Evolutionary conservation across 2,329 filamentous ascomycete genomes (phyloP).

Genomic region (Diaporthe citriasiana): DNA sequence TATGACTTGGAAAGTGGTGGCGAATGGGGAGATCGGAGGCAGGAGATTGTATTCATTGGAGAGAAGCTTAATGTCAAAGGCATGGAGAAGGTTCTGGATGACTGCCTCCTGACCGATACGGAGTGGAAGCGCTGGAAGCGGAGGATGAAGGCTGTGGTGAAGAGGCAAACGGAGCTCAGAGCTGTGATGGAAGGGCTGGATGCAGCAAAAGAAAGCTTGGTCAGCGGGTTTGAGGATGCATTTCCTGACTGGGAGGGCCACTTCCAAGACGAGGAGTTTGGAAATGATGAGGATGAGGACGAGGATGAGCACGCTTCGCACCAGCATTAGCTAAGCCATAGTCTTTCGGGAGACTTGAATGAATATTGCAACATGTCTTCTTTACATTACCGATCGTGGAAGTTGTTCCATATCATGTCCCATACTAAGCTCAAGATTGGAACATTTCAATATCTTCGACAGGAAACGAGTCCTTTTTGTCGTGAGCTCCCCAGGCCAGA

Average conservation of each 20-base stretch:
- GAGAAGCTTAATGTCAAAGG: slow-evolving; percentile 69
- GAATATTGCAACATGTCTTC: not conserved
- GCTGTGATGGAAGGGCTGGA: not conserved
- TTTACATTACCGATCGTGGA: not conserved
- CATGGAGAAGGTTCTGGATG: slow-evolving; percentile 68
- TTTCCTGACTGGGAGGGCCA: slow-evolving; percentile 31
- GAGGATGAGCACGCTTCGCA: slow-evolving; percentile 1
- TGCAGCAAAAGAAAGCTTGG: slow-evolving; percentile 6
- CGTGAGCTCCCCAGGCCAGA: not conserved
- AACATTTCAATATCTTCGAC: not conserved
- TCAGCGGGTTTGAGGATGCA: not conserved
- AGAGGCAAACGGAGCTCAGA: not conserved
- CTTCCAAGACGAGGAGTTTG: slow-evolving; percentile 26
- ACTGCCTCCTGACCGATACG: slow-evolving; percentile 71
- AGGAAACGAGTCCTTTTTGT: not conserved
- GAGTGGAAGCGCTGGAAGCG: slow-evolving; percentile 64
- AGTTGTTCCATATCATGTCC: not conserved
- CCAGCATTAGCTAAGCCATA: not conserved
- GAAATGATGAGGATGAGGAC: slow-evolving; percentile 6
- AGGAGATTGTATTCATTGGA: slow-evolving; percentile 82
- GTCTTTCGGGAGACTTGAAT: not conserved
- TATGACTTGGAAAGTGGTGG: slow-evolving; percentile 67
- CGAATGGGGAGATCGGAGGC: slow-evolving; percentile 77
- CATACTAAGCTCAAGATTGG: not conserved
- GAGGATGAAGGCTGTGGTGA: slow-evolving; percentile 44